phyloP scores from a whole-genome alignment of 371 early-diverging fungal species.

The Fennellomyces sp. region DNA sequence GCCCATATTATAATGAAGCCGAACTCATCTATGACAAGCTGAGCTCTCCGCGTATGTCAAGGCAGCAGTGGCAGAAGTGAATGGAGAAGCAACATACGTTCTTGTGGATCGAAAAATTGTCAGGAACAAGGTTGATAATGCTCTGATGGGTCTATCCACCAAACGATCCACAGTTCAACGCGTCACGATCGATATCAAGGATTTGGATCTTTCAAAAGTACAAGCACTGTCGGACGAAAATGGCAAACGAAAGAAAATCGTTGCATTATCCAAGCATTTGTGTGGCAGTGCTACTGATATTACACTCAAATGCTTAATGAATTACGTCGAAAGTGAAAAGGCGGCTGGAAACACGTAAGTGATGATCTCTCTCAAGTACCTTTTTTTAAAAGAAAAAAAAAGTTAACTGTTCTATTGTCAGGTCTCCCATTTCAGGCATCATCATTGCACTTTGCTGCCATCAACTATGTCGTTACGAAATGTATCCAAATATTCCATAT shows the following conservation, averaged over 20 bases:
- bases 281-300: constrained; percentile 95
- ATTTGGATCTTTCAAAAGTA: constrained; percentile 64
- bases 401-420: constrained; percentile 7
- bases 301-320: constrained; percentile 74
- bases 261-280: constrained; percentile 86
- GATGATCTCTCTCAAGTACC: not conserved
- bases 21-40: constrained; percentile 27
- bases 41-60: constrained; percentile 67
- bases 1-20: not conserved
- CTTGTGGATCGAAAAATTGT: constrained; percentile 82
- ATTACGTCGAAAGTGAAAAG: constrained; percentile 52
- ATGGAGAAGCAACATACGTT: constrained; percentile 62
- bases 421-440: constrained; percentile 65
- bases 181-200: constrained; percentile 82
- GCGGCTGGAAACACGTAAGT: constrained; percentile 31
- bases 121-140: constrained; percentile 67
- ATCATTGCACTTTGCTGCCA: constrained; percentile 93
- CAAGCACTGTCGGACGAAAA: constrained; percentile 32
- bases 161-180: constrained; percentile 60
- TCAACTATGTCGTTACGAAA: constrained; percentile 80
- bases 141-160: constrained; percentile 33
- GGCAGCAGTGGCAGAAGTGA: constrained; percentile 55
- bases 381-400: not conserved
- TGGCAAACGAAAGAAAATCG: constrained; percentile 51
- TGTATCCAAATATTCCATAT: constrained; percentile 72